These are phyloP conservation scores for Phyllostachys edulis DNA, from an alignment of 176 grass and related monocot species.

Conservation along the genomic window DNA sequence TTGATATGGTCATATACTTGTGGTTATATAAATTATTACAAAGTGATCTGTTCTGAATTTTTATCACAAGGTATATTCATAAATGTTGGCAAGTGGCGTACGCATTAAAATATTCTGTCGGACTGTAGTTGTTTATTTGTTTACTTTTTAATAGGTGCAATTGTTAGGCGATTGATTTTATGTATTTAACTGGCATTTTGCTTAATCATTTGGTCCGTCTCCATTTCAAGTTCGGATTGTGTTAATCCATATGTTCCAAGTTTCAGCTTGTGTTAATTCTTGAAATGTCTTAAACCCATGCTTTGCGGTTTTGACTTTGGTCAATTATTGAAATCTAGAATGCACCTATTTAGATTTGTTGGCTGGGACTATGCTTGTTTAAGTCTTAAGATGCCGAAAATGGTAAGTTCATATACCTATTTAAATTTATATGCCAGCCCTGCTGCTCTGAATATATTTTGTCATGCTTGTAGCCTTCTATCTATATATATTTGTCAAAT, in stretches of 20 bases:
- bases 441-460: not conserved
- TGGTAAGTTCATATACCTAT: not conserved
- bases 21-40: not conserved
- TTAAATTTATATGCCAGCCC: not conserved
- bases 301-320: not conserved
- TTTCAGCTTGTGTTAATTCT: not conserved
- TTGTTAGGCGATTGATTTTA: too few relatives aligned
- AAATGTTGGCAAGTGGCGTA: not conserved
- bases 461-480: not conserved
- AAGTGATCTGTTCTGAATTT: not conserved
- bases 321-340: conserved; percentile 13
- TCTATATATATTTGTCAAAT: not conserved
- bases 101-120: not conserved
- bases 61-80: not conserved
- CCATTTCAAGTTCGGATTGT: not conserved
- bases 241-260: not conserved
- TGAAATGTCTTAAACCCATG: not conserved
- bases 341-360: not conserved
- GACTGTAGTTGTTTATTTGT: not conserved
- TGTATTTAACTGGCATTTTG: too few relatives aligned
- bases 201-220: too few relatives aligned
- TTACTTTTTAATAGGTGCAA: not conserved
- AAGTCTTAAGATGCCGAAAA: not conserved
- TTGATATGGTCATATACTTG: not conserved
- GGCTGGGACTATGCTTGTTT: not conserved